Conservation (phyloP, 2,329 filamentous ascomycete species). For the Emergomyces orientalis region DNA sequence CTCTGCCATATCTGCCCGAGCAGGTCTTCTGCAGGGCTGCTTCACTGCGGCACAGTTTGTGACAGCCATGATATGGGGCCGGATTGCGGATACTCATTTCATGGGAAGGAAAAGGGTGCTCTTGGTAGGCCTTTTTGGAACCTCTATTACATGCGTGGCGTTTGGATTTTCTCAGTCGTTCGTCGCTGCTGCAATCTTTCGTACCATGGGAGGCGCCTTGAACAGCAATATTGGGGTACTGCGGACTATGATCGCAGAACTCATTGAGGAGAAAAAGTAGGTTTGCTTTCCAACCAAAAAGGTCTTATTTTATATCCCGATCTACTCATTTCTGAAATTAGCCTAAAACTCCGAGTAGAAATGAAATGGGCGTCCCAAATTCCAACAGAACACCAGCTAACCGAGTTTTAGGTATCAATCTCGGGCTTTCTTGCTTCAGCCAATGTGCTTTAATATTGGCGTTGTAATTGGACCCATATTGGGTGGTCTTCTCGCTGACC, state of each 20-base stretch:
- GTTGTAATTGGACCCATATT: slow-evolving; percentile 51
- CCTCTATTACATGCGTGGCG: slow-evolving; percentile 54
- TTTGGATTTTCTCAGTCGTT: slow-evolving; percentile 62
- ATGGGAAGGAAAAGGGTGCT: slow-evolving; percentile 70
- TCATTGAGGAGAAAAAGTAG: slow-evolving; percentile 59
- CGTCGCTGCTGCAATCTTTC: slow-evolving; percentile 52
- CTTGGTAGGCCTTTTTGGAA: slow-evolving; percentile 65
- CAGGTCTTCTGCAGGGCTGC: slow-evolving; percentile 65
- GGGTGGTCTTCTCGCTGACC: slow-evolving; percentile 60
- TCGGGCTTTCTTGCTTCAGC: slow-evolving; percentile 50
- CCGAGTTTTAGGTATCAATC: slow-evolving; percentile 35
- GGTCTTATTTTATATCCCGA: not conserved
- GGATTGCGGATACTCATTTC: slow-evolving; percentile 54
- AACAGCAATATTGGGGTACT: slow-evolving; percentile 69
- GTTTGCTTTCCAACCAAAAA: slow-evolving; percentile 7
- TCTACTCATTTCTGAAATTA: not conserved
- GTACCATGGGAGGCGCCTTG: slow-evolving; percentile 55
- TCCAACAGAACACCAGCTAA: slow-evolving; percentile 4
- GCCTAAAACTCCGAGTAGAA: not conserved
- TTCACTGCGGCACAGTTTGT: slow-evolving; percentile 77
- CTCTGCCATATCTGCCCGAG: slow-evolving; percentile 62
- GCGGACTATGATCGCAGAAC: slow-evolving; percentile 65
- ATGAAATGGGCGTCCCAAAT: not conserved
- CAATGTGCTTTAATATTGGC: slow-evolving; percentile 62
- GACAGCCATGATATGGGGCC: slow-evolving; percentile 75